phyloP scores from a whole-genome alignment of 768 basidiomycete species.

The Glaciozyma antarctica region DNA sequence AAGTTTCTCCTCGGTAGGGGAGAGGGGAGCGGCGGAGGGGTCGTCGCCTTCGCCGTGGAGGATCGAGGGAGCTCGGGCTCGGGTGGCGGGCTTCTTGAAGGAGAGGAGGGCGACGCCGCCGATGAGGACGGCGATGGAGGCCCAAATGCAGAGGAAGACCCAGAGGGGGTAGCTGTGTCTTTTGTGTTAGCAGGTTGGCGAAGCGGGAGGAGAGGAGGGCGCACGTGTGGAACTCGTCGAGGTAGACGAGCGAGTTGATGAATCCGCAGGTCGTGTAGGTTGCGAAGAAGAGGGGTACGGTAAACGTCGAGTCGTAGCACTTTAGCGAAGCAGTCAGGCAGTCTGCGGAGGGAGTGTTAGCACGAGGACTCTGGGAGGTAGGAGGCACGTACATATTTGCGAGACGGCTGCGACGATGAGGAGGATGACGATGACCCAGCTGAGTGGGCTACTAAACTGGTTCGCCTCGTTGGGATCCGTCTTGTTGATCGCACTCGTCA shows the following conservation, averaged over 20 bases:
- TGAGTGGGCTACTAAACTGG: slow-evolving; percentile 26
- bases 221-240: slow-evolving; percentile 75
- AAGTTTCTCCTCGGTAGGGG: too few species aligned
- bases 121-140: slow-evolving; percentile 67
- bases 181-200: neutral
- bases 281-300: slow-evolving; percentile 86
- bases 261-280: slow-evolving; percentile 42
- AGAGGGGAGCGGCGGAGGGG: too few species aligned
- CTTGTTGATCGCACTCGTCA: slow-evolving; percentile 19
- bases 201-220: neutral
- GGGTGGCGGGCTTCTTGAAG: too few species aligned
- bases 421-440: slow-evolving; percentile 55
- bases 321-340: slow-evolving; percentile 20
- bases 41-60: too few species aligned
- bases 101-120: too few species aligned
- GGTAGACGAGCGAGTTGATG: slow-evolving; percentile 62
- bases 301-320: slow-evolving; percentile 44
- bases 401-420: slow-evolving; percentile 63
- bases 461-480: slow-evolving; percentile 20
- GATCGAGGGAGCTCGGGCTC: too few species aligned
- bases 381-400: slow-evolving; percentile 68
- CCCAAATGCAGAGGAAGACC: slow-evolving; percentile 68
- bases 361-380: too few species aligned
- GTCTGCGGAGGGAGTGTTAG: neutral
- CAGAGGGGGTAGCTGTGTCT: slow-evolving; percentile 18